Evolutionary conservation across 139 green algal species (phyloP).

Genomic region (Chlamydomonas urium): DNA sequence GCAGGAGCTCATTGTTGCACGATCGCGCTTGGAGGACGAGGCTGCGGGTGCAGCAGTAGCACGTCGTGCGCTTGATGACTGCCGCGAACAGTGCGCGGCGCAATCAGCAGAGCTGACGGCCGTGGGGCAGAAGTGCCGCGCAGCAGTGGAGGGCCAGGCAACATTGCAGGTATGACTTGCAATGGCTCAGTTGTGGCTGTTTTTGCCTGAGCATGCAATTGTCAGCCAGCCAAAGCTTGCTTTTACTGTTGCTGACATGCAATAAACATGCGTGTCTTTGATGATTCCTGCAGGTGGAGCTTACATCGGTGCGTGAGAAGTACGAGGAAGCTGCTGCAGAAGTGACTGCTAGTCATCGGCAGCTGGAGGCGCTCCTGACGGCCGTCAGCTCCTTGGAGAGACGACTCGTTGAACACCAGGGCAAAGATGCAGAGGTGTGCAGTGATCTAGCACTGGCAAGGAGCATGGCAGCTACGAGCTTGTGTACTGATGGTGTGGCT

Average conservation of each 20-base stretch:
- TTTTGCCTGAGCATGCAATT: too few relatives aligned
- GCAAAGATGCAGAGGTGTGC: constrained; percentile 45
- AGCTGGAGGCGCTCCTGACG: constrained; percentile 29
- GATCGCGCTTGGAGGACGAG: constrained; percentile 10
- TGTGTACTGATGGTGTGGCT: neutral
- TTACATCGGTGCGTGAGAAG: constrained; percentile 16
- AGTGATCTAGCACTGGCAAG: neutral
- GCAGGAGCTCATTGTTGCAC: constrained; percentile 13
- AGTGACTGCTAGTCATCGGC: neutral
- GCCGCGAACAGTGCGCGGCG: neutral
- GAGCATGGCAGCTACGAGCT: neutral
- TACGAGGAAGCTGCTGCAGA: constrained; percentile 20
- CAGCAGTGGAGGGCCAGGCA: constrained; percentile 5
- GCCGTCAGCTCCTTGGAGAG: constrained; percentile 35
- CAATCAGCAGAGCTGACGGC: neutral
- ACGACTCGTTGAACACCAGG: constrained; percentile 48
- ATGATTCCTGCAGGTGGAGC: constrained; percentile 31
- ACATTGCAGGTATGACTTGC: constrained; percentile 8
- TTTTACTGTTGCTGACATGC: too few relatives aligned
- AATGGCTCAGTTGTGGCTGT: too few relatives aligned
- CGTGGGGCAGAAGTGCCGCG: neutral
- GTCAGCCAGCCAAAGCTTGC: too few relatives aligned
- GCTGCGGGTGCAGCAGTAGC: constrained; percentile 6
- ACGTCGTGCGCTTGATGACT: neutral
- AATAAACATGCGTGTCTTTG: too few relatives aligned